Evolutionary conservation across 2,329 filamentous ascomycete species (phyloP).

Genomic region (Ceratocystis colombiana): DNA sequence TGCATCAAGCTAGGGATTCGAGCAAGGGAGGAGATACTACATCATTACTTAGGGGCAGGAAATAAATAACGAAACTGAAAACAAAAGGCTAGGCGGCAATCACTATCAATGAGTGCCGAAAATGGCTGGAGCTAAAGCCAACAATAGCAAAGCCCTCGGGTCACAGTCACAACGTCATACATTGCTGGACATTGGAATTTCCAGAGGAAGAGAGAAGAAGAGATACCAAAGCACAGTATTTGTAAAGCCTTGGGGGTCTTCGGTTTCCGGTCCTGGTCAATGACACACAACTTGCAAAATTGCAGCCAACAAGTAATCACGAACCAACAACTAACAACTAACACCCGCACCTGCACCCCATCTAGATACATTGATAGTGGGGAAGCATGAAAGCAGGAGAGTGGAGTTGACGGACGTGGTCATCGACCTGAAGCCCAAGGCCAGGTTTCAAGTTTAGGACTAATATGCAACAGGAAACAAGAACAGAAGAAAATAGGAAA

Average conservation of each 20-base stretch:
- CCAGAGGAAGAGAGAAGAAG: too few relatives aligned
- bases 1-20: neutral
- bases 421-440: slow-evolving; percentile 2
- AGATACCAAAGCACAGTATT: too few relatives aligned
- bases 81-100: neutral
- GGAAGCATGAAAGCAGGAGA: neutral
- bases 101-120: neutral
- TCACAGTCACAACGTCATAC: too few relatives aligned
- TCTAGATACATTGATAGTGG: neutral
- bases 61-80: neutral
- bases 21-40: neutral
- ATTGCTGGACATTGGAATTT: too few relatives aligned
- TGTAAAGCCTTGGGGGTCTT: too few relatives aligned
- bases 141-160: neutral
- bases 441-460: neutral
- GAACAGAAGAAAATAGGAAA: neutral
- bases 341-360: too few relatives aligned
- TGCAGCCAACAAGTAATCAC: too few relatives aligned
- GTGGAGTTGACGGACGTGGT: neutral
- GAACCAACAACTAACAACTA: too few relatives aligned
- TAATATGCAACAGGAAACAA: neutral
- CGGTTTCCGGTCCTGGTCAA: too few relatives aligned
- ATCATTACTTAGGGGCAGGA: neutral
- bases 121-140: neutral
- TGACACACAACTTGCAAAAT: too few relatives aligned